These are phyloP conservation scores for Podila epicladia DNA, from an alignment of 192 early-diverging fungal genomes.

Conservation along the genomic window DNA sequence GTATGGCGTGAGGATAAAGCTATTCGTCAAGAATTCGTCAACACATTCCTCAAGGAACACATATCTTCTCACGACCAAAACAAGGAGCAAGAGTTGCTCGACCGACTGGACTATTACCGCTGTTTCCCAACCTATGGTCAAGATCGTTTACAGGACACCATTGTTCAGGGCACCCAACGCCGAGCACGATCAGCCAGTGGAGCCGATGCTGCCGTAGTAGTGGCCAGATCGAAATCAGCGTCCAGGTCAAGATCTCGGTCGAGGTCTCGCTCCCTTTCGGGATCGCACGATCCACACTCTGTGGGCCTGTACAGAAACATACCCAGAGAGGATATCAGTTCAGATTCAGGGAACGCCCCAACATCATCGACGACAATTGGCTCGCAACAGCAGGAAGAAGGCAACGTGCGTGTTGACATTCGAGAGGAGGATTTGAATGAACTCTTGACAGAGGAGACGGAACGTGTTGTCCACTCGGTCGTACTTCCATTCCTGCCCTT, in stretches of 20 bases:
- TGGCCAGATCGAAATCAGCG: not conserved
- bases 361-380: not conserved
- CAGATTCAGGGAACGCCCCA: not conserved
- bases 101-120: slow-evolving; percentile 29
- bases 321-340: no score
- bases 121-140: slow-evolving; percentile 42
- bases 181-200: not conserved
- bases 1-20: slow-evolving; percentile 23
- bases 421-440: slow-evolving; percentile 27
- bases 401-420: slow-evolving; percentile 14
- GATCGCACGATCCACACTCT: no score
- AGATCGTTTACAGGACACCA: slow-evolving; percentile 2
- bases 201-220: not conserved
- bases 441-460: slow-evolving; percentile 28
- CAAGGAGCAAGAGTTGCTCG: slow-evolving; percentile 8
- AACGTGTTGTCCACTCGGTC: slow-evolving; percentile 31
- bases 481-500: slow-evolving; percentile 45
- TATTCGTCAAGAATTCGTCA: not conserved
- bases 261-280: no score
- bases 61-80: not conserved
- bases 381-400: not conserved
- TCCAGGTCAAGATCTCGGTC: not conserved
- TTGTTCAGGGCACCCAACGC: no score
- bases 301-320: no score
- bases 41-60: not conserved